These are phyloP conservation scores for Fraxinus latifolia DNA, from an alignment of 305 asterid species.

Conservation along the genomic window DNA sequence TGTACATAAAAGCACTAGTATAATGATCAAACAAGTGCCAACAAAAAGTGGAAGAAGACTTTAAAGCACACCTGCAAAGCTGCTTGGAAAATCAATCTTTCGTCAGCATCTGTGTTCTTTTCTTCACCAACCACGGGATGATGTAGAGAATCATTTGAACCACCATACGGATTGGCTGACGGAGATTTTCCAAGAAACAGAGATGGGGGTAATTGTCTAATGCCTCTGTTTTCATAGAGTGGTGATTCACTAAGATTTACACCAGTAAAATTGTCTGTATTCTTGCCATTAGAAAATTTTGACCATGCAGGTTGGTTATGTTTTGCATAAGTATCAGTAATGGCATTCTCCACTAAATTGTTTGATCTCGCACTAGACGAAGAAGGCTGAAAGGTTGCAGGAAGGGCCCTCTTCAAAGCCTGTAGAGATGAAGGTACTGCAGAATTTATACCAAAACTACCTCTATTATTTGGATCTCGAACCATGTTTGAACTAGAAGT, in stretches of 20 bases:
- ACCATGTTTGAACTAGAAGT: constrained; percentile 43
- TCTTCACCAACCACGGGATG: constrained; percentile 66
- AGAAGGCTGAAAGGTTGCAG: constrained; percentile 41
- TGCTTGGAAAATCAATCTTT: constrained; percentile 78
- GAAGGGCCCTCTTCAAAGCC: constrained; percentile 46
- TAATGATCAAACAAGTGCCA: constrained; percentile 10
- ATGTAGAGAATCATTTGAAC: constrained; percentile 46
- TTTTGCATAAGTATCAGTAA: constrained; percentile 45
- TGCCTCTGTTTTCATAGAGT: constrained; percentile 46
- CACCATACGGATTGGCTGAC: constrained; percentile 36
- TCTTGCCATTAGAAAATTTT: constrained; percentile 39
- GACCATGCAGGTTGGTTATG: constrained; percentile 42
- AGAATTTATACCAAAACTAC: constrained; percentile 29
- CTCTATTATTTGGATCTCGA: constrained; percentile 28
- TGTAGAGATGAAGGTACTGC: constrained; percentile 31
- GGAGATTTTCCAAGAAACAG: constrained; percentile 44
- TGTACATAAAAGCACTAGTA: neutral
- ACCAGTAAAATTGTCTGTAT: constrained; percentile 28
- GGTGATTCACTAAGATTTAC: constrained; percentile 33
- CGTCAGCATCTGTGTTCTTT: constrained; percentile 68
- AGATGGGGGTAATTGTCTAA: constrained; percentile 52
- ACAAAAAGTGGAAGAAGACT: constrained; percentile 7
- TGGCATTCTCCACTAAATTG: constrained; percentile 45
- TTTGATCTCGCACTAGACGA: constrained; percentile 30
- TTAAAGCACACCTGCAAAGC: constrained; percentile 70